Base-by-base conservation (phyloP, 805 yeast genomes). In the Blastobotrys attinorum region DNA sequence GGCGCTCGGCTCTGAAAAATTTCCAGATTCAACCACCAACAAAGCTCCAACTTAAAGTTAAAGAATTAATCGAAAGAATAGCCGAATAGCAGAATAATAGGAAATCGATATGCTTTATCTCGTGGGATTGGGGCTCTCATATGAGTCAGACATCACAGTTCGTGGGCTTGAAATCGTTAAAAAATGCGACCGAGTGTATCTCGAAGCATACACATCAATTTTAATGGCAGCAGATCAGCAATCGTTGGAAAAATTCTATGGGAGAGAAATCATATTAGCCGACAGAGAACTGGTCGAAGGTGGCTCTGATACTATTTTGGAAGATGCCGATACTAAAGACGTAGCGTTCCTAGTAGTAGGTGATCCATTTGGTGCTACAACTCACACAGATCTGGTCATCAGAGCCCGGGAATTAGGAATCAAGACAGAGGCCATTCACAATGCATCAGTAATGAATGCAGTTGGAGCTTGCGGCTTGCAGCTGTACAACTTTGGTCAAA, bases 391-490 rank as follows among this genome's bases (percentile, higher is more conserved):
- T 66, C 72, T 90, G 50, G 86, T 89, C 34, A 75, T 90, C 47
- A 73, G 98, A 58, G 97, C 98, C 36, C 76, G 95, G 54, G 96
- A 84, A 63, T 71, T 80, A 47, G 77, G 77, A 2, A 86, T 92
- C 58, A 68, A 73, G 40, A 85, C 84, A 36, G 94, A 85, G 59
- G 75, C 83, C 32, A 77, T 90, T 47, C 98, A 90, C 67, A 90
- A 90, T 63, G 98, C 98, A 1, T 84, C 96, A 15, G 92, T 90
- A 10, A 88, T 92, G 96, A 90, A 90, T 60, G 98, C 97, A 0
- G 95, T 90, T 21, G 98, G 98, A 16, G 95, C 97, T 1, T 88
- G 97, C 68, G 98, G 98, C 18, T 73, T 92, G 52, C 98, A 90
- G 64, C 71, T 90, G 47, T 90, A 90, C 65, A 88, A 83, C 55